phyloP scores from a whole-genome alignment of 2,329 filamentous ascomycete species.

The Fusarium nelsonii region DNA sequence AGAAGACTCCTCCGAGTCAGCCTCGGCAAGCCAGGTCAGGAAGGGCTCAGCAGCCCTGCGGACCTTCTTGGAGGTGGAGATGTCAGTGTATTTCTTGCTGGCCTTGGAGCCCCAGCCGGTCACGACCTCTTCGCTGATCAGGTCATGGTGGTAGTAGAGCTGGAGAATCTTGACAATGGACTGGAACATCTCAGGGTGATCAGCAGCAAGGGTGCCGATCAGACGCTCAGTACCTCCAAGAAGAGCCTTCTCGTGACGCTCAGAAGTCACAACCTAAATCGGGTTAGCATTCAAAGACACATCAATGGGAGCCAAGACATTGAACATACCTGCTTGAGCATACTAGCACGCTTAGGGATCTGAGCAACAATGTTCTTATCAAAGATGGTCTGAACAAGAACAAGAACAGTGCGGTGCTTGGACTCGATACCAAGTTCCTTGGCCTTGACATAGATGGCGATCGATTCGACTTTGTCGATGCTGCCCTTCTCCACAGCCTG shows the following conservation, averaged over 20 bases:
- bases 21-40: slow-evolving; percentile 91
- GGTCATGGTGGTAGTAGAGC: slow-evolving; percentile 89
- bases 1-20: slow-evolving; percentile 74
- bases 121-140: slow-evolving; percentile 88
- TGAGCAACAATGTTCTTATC: slow-evolving; percentile 90
- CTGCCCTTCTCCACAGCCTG: slow-evolving; percentile 78
- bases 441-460: slow-evolving; percentile 95
- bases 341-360: slow-evolving; percentile 82
- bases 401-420: slow-evolving; percentile 93
- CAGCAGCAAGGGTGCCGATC: slow-evolving; percentile 76
- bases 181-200: slow-evolving; percentile 80
- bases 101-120: slow-evolving; percentile 94
- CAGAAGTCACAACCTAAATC: slow-evolving; percentile 80
- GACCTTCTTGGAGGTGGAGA: slow-evolving; percentile 91
- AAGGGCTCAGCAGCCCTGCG: slow-evolving; percentile 95
- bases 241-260: slow-evolving; percentile 95
- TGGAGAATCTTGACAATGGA: slow-evolving; percentile 88
- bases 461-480: slow-evolving; percentile 83
- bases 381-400: slow-evolving; percentile 94
- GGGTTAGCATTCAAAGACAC: slow-evolving; percentile 47
- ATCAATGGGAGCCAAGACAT: not conserved
- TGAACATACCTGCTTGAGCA: slow-evolving; percentile 84
- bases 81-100: slow-evolving; percentile 97
- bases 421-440: slow-evolving; percentile 93
- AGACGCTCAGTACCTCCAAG: slow-evolving; percentile 96